Evolutionary conservation across 2,329 filamentous ascomycete species (phyloP).

Genomic region (Plectosphaerella cucumerina): DNA sequence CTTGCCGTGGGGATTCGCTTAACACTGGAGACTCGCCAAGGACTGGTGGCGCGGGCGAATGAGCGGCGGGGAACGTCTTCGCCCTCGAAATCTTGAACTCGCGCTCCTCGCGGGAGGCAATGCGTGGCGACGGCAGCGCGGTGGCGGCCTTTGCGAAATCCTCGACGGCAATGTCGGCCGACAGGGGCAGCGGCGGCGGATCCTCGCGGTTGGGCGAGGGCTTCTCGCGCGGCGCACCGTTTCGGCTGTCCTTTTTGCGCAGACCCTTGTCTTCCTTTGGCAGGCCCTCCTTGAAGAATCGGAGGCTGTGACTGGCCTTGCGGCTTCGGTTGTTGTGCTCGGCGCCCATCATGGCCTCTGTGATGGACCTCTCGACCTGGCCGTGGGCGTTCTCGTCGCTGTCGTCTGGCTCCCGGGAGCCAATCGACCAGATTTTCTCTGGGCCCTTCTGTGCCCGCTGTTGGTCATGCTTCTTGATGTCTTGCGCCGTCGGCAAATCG

Average conservation of each 20-base stretch:
- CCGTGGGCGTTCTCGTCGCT: conserved; percentile 37
- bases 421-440: conserved; percentile 63
- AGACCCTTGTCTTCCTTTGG: conserved; percentile 46
- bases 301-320: conserved; percentile 63
- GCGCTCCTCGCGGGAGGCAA: conserved; percentile 15
- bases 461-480: conserved; percentile 35
- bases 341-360: conserved; percentile 56
- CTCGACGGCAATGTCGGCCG: conserved; percentile 11
- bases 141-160: conserved; percentile 8
- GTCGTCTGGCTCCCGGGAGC: conserved; percentile 42
- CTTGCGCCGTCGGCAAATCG: conserved; percentile 24
- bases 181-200: conserved; percentile 6
- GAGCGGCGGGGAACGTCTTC: conserved; percentile 8
- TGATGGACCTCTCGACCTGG: conserved; percentile 61
- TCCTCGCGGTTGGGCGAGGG: conserved; percentile 31
- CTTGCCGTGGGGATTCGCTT: conserved; percentile 12
- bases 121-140: conserved; percentile 14
- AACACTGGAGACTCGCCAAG: background rate
- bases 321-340: conserved; percentile 61
- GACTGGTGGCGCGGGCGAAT: conserved; percentile 9
- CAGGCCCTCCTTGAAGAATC: conserved; percentile 63
- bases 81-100: conserved; percentile 7
- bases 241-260: conserved; percentile 45
- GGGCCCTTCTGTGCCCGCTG: conserved; percentile 34
- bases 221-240: conserved; percentile 32